A percentile compares a stretch with the other conserved stretches of the same genome.
phyloP scores from a whole-genome alignment of 192 early-diverging fungal species.

The Mortierella antarctica region DNA sequence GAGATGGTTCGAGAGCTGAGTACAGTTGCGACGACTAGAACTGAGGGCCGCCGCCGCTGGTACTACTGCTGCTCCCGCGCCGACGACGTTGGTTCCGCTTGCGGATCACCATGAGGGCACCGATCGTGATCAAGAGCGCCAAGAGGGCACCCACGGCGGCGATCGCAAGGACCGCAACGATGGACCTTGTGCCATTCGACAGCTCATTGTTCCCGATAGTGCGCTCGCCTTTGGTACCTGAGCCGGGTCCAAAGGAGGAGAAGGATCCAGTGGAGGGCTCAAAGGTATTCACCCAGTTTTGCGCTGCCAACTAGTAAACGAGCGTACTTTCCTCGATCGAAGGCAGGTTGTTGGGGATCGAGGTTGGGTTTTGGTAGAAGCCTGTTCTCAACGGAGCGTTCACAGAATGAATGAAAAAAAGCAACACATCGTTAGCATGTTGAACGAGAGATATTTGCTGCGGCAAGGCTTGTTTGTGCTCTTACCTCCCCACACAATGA shows the following conservation, averaged over 20 bases:
- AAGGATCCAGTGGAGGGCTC: background rate
- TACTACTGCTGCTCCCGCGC: background rate
- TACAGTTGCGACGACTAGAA: background rate
- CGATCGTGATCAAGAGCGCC: slow-evolving; percentile 14
- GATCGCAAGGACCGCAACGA: slow-evolving; percentile 16
- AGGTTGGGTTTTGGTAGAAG: slow-evolving; percentile 23
- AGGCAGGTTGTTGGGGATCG: slow-evolving; percentile 18
- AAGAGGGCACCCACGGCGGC: slow-evolving; percentile 13
- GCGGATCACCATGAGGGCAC: slow-evolving; percentile 18
- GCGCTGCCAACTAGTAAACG: slow-evolving; percentile 3
- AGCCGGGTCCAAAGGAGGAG: background rate
- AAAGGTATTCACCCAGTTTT: slow-evolving; percentile 18
- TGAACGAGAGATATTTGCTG: background rate
- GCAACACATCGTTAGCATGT: background rate
- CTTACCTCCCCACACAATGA: slow-evolving; percentile 27
- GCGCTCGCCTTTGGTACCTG: background rate
- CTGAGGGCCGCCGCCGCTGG: background rate
- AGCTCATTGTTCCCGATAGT: background rate
- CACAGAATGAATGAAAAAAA: background rate
- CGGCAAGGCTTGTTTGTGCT: background rate
- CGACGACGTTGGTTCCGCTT: slow-evolving; percentile 18
- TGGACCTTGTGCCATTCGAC: slow-evolving; percentile 7
- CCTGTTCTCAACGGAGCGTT: background rate
- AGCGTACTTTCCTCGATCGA: slow-evolving; percentile 19
- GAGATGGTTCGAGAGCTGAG: background rate